These are phyloP conservation scores for Trichoderma parareesei DNA, from an alignment of 495 filamentous ascomycete genomes.

Conservation along the genomic window DNA sequence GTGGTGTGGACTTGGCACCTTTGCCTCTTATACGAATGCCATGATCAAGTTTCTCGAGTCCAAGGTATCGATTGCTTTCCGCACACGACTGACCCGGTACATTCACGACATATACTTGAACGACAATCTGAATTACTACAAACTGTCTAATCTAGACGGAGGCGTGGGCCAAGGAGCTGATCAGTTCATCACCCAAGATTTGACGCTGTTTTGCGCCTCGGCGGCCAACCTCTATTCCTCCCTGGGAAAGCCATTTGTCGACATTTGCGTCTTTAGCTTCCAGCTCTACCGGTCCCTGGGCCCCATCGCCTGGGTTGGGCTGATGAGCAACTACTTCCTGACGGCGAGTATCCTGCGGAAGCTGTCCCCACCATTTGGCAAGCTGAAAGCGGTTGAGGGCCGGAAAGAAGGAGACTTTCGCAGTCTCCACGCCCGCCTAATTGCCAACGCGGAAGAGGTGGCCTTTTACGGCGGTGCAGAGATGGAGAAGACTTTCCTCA, in stretches of 20 bases:
- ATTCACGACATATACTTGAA: constrained; percentile 97
- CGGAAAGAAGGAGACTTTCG: constrained; percentile 91
- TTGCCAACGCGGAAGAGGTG: constrained; percentile 98
- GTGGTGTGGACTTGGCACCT: constrained; percentile 52
- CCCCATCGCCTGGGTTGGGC: constrained; percentile 75
- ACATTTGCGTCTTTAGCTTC: constrained; percentile 95
- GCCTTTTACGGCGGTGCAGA: constrained; percentile 95
- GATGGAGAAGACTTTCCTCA: constrained; percentile 83
- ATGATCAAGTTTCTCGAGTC: constrained; percentile 98
- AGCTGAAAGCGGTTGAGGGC: constrained; percentile 90
- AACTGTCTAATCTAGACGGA: constrained; percentile 86
- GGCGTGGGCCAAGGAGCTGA: constrained; percentile 87
- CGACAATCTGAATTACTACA: constrained; percentile 91
- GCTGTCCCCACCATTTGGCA: constrained; percentile 91
- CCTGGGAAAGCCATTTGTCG: constrained; percentile 90
- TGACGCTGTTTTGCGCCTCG: constrained; percentile 87
- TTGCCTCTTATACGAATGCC: constrained; percentile 87
- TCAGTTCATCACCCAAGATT: constrained; percentile 96
- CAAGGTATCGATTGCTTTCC: constrained; percentile 97
- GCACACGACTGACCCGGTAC: constrained; percentile 89
- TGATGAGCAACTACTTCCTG: constrained; percentile 84
- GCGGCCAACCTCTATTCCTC: constrained; percentile 94
- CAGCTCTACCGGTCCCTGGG: constrained; percentile 90
- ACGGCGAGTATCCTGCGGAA: constrained; percentile 81
- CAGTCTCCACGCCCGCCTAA: constrained; percentile 77